Percentiles rank a stretch among this genome's conserved stretches.
Evolutionary conservation across 1,139 yeast species (phyloP).

Genomic region (Magnusiomyces fungicola): DNA sequence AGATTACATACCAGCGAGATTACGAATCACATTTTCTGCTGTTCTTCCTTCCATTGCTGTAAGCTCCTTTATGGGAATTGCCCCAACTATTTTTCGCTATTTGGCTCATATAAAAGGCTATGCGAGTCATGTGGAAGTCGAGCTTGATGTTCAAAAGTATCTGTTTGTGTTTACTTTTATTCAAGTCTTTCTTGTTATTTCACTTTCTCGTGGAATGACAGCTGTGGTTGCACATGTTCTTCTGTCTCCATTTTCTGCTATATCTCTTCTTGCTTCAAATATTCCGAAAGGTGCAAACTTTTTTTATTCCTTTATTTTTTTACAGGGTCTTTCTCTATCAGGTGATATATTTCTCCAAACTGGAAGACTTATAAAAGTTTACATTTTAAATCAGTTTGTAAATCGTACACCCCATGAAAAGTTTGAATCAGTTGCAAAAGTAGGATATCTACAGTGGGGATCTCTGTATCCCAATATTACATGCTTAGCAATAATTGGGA

Average conservation of each 20-base stretch:
- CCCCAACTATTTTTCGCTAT: conserved; percentile 62
- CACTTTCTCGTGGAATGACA: conserved; percentile 74
- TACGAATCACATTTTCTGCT: conserved; percentile 68
- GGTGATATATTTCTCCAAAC: conserved; percentile 51
- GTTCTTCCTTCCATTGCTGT: conserved; percentile 63
- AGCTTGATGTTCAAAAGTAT: conserved; percentile 66
- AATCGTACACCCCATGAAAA: conserved; percentile 59
- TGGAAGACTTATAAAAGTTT: conserved; percentile 39
- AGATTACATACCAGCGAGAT: conserved; percentile 47
- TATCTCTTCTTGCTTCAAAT: conserved; percentile 62
- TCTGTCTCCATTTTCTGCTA: conserved; percentile 65
- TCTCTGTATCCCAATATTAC: conserved; percentile 68
- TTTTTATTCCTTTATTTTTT: conserved; percentile 63
- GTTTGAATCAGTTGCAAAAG: conserved; percentile 39
- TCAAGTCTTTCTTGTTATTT: conserved; percentile 76
- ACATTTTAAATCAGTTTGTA: conserved; percentile 34
- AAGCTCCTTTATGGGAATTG: conserved; percentile 58
- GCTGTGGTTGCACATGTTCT: conserved; percentile 57
- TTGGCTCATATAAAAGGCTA: conserved; percentile 64
- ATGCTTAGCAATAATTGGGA: conserved; percentile 66
- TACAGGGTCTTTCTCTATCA: conserved; percentile 66
- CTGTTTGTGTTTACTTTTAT: conserved; percentile 69
- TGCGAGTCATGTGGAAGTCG: conserved; percentile 56
- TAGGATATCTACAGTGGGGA: conserved; percentile 61
- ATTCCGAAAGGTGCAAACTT: conserved; percentile 78